A percentile compares a stretch with the other conserved stretches of the same genome.
Conservation (phyloP, 2,329 filamentous ascomycete genomes). For the Apiospora pterosperma region DNA sequence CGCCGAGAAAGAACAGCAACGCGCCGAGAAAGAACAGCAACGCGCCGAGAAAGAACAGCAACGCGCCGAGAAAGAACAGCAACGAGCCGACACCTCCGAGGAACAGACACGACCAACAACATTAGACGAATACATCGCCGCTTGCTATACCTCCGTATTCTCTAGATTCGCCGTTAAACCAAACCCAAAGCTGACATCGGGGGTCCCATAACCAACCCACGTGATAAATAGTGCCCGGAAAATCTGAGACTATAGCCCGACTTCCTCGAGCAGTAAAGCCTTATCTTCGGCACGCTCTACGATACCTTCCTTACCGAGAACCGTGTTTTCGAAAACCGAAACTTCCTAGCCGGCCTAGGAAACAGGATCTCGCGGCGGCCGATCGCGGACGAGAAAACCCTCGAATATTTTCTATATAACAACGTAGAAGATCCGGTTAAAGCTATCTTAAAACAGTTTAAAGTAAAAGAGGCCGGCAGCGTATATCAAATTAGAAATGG, state of each 20-base stretch:
- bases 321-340: slow-evolving; percentile 22
- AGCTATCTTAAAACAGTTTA: slow-evolving; percentile 25
- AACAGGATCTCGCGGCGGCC: slow-evolving; percentile 12
- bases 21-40: too few relatives aligned
- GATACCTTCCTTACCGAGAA: slow-evolving; percentile 14
- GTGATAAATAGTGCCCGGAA: slow-evolving; percentile 24
- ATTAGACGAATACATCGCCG: too few relatives aligned
- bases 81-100: too few relatives aligned
- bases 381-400: slow-evolving; percentile 24
- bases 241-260: slow-evolving; percentile 24
- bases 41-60: too few relatives aligned
- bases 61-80: too few relatives aligned
- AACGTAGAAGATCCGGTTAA: slow-evolving; percentile 27
- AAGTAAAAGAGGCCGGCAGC: slow-evolving; percentile 11
- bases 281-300: slow-evolving; percentile 19
- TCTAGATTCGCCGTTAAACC: too few relatives aligned
- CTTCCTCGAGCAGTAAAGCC: slow-evolving; percentile 24
- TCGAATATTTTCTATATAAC: slow-evolving; percentile 25
- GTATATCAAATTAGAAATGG: slow-evolving; percentile 24
- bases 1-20: too few relatives aligned
- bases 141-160: too few relatives aligned
- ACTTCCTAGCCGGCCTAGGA: slow-evolving; percentile 20
- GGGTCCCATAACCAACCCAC: slow-evolving; percentile 26
- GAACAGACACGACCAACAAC: too few relatives aligned
- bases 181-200: slow-evolving; percentile 20